Conservation (phyloP, 2,329 filamentous ascomycete genomes). For the Aureobasidium sp. region DNA sequence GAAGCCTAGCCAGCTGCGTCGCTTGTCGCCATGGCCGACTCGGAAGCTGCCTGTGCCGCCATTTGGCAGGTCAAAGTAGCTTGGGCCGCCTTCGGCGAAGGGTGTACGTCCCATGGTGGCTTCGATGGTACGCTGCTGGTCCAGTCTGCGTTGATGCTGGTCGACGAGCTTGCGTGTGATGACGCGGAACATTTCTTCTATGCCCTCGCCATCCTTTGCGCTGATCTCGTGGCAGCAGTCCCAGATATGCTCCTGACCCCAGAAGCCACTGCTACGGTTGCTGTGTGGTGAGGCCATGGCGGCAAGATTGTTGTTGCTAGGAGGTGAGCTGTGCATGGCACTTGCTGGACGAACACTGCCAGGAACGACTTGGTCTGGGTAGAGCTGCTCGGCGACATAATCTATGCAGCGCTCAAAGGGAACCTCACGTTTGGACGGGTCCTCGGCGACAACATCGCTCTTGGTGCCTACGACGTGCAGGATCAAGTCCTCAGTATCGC, state of each 20-base stretch:
- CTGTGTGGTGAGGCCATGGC: conserved; percentile 38
- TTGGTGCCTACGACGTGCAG: conserved; percentile 95
- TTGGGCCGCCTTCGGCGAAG: conserved; percentile 22
- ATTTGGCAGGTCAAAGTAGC: conserved; percentile 40
- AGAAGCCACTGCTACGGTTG: conserved; percentile 61
- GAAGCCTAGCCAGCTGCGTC: conserved; percentile 54
- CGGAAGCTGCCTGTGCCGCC: conserved; percentile 51
- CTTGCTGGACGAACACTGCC: conserved; percentile 28
- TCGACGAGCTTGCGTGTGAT: conserved; percentile 79
- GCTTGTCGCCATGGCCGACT: conserved; percentile 50
- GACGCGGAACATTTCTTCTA: conserved; percentile 92
- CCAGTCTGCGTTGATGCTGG: conserved; percentile 50
- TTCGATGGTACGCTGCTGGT: conserved; percentile 40
- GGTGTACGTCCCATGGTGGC: conserved; percentile 36
- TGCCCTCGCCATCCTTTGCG: conserved; percentile 86
- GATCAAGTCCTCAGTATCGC: conserved; percentile 58
- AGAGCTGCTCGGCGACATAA: conserved; percentile 87
- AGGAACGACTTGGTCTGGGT: conserved; percentile 55
- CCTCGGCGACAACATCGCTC: conserved; percentile 78
- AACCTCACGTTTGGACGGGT: conserved; percentile 70
- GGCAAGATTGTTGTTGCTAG: conserved; percentile 26
- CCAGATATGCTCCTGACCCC: conserved; percentile 91
- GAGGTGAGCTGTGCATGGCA: conserved; percentile 11
- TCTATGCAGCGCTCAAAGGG: conserved; percentile 93
- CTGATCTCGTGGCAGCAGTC: conserved; percentile 96